Evolutionary conservation across 1,284 basidiomycete genomes (phyloP), one percentile per base, ranked within the genome.

Genomic region (Sanghuangporus sanghuang): DNA sequence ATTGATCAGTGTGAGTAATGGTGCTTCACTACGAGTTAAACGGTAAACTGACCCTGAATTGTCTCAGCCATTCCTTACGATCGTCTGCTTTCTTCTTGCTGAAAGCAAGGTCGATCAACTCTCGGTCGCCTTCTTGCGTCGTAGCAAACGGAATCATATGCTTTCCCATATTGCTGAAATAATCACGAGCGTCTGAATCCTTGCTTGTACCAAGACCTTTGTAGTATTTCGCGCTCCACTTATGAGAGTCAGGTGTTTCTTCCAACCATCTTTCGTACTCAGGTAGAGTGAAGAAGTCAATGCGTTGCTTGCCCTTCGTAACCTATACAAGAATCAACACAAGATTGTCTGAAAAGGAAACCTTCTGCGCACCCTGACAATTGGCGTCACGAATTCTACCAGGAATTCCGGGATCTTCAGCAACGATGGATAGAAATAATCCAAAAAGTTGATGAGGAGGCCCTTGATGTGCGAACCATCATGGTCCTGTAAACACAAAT

Each of bases 401-500:
- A 99, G 79, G 78, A 99, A 99, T 68, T 91, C 87, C 1, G 94
- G 92, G 6, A 98, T 78, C 74, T 92, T 94, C 65, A 99, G 83
- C 39, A 99, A 80, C 1, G 96, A 98, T 0, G 97, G 97, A 75
- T 92, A 99, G 76, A 96, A 98, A 74, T 96, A 90, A 73, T 99
- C 97, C 64, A 99, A 79, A 76, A 96, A 99, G 76, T 99, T 99
- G 80, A 99, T 97, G 63, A 99, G 84, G 8, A 99, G 84, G 46
- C 97, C 97, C 77, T 99, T 99, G 80, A 99, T 99, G 78, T 99
- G 97, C 44, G 96, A 99, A 60, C 97, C 97, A 78, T 99, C 97
- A 78, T 99, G 95, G 86, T 99, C 97, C 93, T 97, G 74, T 32
- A 5, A 52, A 52, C 16, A 11, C 6, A 2, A 23, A 36, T 54